Percentiles rank a stretch among this genome's conserved stretches.
Evolutionary conservation across 2,329 filamentous ascomycete species (phyloP).

Genomic region (Cladosporium halotolerans): DNA sequence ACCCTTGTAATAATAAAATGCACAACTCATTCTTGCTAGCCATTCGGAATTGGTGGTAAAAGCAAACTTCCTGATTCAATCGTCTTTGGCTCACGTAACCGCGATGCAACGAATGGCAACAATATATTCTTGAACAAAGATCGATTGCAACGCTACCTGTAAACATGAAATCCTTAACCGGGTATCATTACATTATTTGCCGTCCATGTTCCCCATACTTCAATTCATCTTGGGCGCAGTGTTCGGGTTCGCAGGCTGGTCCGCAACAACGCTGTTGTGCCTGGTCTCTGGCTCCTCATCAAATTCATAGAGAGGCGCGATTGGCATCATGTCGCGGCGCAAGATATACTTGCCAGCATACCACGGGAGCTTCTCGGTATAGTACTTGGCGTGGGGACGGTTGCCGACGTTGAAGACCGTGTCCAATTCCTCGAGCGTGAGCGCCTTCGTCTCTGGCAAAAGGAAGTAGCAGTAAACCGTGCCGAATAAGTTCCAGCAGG

Average conservation of each 20-base stretch:
- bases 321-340: constrained; percentile 18
- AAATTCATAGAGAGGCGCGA: constrained; percentile 18
- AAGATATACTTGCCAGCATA: constrained; percentile 19
- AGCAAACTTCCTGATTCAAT: too few relatives aligned
- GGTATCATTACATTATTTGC: too few relatives aligned
- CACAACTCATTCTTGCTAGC: too few relatives aligned
- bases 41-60: too few relatives aligned
- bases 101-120: too few relatives aligned
- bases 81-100: too few relatives aligned
- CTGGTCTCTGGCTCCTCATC: constrained; percentile 10
- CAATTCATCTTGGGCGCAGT: too few relatives aligned
- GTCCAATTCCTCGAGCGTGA: constrained; percentile 55
- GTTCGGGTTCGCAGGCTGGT: neutral
- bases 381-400: constrained; percentile 21
- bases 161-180: too few relatives aligned
- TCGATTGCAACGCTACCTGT: too few relatives aligned
- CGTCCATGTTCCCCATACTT: too few relatives aligned
- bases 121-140: too few relatives aligned
- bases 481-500: constrained; percentile 37
- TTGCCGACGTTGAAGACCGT: constrained; percentile 40
- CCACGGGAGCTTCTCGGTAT: constrained; percentile 22
- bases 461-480: constrained; percentile 20
- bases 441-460: constrained; percentile 43
- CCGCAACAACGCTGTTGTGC: constrained; percentile 9
- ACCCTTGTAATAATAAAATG: too few relatives aligned